phyloP scores from a whole-genome alignment of 2,329 filamentous ascomycete species.

The Cladorrhinum sp. region DNA sequence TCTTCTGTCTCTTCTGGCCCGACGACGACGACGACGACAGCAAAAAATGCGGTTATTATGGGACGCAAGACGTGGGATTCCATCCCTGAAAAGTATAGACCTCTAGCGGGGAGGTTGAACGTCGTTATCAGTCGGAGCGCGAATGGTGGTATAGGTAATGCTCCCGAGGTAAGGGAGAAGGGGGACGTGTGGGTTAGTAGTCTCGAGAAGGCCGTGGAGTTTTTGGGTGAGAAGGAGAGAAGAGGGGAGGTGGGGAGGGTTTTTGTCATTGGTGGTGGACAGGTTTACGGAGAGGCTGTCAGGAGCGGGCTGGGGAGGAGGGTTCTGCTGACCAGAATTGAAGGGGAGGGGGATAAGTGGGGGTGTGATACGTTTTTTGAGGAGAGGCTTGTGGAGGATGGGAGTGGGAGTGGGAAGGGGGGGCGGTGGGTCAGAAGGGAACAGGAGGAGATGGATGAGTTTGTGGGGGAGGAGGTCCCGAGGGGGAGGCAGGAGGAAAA shows the following conservation, averaged over 20 bases:
- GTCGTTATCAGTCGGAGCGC: conserved; percentile 67
- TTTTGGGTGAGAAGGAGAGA: conserved; percentile 31
- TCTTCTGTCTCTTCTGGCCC: no score
- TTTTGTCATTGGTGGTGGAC: conserved; percentile 87
- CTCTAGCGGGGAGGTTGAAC: conserved; percentile 76
- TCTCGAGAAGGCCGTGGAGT: conserved; percentile 55
- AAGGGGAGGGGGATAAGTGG: conserved; percentile 69
- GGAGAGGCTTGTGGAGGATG: conserved; percentile 51
- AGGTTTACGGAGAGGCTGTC: conserved; percentile 70
- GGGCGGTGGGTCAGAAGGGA: conserved; percentile 53
- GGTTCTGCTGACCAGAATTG: conserved; percentile 68
- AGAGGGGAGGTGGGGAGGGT: conserved; percentile 50
- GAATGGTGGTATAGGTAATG: conserved; percentile 1
- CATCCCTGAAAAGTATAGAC: conserved; percentile 75
- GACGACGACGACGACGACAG: neutral
- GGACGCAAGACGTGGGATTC: conserved; percentile 95
- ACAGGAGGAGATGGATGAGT: conserved; percentile 55
- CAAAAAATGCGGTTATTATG: conserved; percentile 83
- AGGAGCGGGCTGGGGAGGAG: conserved; percentile 35
- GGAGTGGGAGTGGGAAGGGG: conserved; percentile 30
- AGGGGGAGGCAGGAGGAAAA: conserved; percentile 60
- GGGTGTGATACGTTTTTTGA: conserved; percentile 76
- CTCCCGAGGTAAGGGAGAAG: conserved; percentile 40
- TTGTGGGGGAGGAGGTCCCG: conserved; percentile 62
- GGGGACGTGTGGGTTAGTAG: conserved; percentile 51